A percentile compares a stretch with the other conserved stretches of the same genome.
phyloP scores from a whole-genome alignment of 352 stramenopile species.

The Globisporangium okanoganense region DNA sequence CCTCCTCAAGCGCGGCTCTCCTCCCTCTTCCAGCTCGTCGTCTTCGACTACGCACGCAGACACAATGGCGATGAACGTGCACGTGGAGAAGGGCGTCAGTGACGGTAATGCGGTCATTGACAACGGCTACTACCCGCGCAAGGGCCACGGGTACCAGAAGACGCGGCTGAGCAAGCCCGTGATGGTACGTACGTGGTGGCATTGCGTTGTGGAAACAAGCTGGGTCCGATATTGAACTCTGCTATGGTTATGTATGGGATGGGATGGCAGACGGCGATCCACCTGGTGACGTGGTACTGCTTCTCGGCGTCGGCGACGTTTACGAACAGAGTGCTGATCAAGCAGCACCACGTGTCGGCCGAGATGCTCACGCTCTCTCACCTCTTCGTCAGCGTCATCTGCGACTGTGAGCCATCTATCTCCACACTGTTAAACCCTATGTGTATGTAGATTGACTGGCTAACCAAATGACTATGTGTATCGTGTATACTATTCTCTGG shows the following conservation, averaged over 20 bases:
- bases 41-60: not conserved
- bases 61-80: conserved; percentile 10
- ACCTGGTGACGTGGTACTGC: conserved; percentile 71
- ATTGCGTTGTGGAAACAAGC: not conserved
- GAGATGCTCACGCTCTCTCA: conserved; percentile 86
- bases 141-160: conserved; percentile 13
- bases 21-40: conserved; percentile 2
- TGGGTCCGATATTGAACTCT: not conserved
- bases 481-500: not conserved
- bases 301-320: conserved; percentile 81
- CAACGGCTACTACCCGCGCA: conserved; percentile 13
- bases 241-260: not conserved
- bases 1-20: conserved; percentile 4
- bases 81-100: not conserved
- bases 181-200: conserved; percentile 6
- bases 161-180: conserved; percentile 12
- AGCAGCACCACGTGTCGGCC: conserved; percentile 80
- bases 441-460: not conserved
- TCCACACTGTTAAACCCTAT: not conserved
- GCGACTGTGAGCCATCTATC: conserved; percentile 48
- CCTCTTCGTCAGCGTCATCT: conserved; percentile 73
- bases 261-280: conserved; percentile 26
- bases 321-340: conserved; percentile 86
- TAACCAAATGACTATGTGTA: not conserved
- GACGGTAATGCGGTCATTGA: not conserved